Conservation (phyloP, 2,329 filamentous ascomycete species). For the Aspergillus sp. region DNA sequence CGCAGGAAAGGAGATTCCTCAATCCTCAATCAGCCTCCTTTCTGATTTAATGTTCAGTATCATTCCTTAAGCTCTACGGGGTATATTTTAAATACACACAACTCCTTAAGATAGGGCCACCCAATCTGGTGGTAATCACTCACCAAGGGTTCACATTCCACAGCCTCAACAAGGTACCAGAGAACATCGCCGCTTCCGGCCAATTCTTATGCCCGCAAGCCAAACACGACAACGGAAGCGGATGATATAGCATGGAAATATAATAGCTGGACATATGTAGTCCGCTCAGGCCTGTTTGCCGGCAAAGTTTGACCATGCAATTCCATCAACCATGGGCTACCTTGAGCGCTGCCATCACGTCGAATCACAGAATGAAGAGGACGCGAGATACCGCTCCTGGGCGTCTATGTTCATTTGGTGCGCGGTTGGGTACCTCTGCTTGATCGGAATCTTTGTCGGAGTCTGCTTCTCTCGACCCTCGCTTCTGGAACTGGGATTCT, state of each 20-base stretch:
- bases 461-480: slow-evolving; percentile 21
- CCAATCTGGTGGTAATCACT: too few relatives aligned
- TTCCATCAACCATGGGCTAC: slow-evolving; percentile 21
- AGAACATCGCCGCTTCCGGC: too few relatives aligned
- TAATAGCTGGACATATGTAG: background rate
- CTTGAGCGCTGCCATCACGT: slow-evolving; percentile 17
- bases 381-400: slow-evolving; percentile 22
- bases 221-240: background rate
- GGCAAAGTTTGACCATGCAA: background rate
- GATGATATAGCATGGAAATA: background rate
- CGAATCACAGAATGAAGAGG: slow-evolving; percentile 16
- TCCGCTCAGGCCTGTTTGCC: background rate
- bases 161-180: too few relatives aligned
- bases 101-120: too few relatives aligned
- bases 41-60: background rate
- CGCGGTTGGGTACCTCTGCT: slow-evolving; percentile 21
- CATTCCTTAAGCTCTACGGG: background rate
- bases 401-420: slow-evolving; percentile 20
- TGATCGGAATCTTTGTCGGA: slow-evolving; percentile 19
- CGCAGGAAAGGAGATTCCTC: too few relatives aligned
- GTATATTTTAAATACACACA: too few relatives aligned
- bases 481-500: slow-evolving; percentile 18
- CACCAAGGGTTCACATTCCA: too few relatives aligned
- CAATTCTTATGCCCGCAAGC: too few relatives aligned
- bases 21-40: background rate